Evolutionary conservation across 1,284 basidiomycete genomes (phyloP), one percentile per base, ranked within the genome.

Genomic region (Takashimella koratensis): DNA sequence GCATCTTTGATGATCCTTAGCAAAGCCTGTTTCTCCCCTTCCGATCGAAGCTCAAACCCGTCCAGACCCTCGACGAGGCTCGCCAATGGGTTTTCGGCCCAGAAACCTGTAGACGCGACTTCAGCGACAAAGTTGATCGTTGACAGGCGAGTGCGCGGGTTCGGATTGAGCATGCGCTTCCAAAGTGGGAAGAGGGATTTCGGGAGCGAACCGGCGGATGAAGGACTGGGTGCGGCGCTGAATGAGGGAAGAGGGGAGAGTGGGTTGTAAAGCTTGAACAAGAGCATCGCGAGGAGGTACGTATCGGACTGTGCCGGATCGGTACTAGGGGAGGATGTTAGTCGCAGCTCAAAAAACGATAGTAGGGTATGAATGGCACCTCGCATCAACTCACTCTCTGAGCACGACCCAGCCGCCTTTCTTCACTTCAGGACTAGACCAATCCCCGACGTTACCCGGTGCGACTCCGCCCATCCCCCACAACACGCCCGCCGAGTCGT

Each of bases 111-210:
- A 57, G 70, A 40, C 6, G 86, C 82, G 3, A 84, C 80, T 83
- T 90, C 89, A 26, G 89, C 84, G 12, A 95, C 79, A 71, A 98
- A 90, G 2, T 79, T 79, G 60, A 88, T 86, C 0, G 87, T 81
- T 0, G 86, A 83, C 62, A 93, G 77, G 21, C 96, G 83, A 0
- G 83, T 82, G 66, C 86, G 88, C 0, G 89, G 83, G 70, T 88
- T 94, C 0, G 94, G 91, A 57, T 90, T 90, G 5, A 97, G 79
- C 52, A 98, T 84, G 51, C 85, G 86, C 75, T 93, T 94, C 79
- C 88, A 92, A 0, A 84, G 79, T 0, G 86, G 81, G 69, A 95
- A 97, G 1, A 98, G 73, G 0, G 82, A 65, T 2, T 78, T 74
- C 0, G 96, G 95, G 26, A 98, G 88, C 2, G 81, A 72, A 1